Base-by-base conservation (phyloP, 768 basidiomycete genomes). In the Boletus bicolor region DNA sequence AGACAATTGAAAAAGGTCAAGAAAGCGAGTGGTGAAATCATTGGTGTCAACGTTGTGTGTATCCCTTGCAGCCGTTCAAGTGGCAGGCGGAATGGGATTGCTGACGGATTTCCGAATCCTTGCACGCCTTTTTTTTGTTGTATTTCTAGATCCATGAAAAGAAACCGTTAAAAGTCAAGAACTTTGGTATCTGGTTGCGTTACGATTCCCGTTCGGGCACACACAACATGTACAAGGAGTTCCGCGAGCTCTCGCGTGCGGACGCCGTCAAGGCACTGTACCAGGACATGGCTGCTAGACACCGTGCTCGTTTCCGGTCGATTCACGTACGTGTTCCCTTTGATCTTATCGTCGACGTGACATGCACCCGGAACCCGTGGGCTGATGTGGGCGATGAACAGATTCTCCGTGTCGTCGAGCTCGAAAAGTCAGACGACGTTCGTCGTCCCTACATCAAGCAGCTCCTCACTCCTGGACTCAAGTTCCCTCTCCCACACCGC, bases 181-280 rank as follows among this genome's bases (percentile, higher is more conserved):
- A 97, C 88, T 98, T 99, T 72, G 97, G 97, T 64, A 91, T 99
- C 79, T 98, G 97, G 97, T 77, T 99, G 73, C 91, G 96, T 67
- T 99, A 99, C 77, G 97, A 99, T 79, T 98, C 96, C 52, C 93
- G 96, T 67, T 97, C 95, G 49, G 97, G 97, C 61, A 99, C 97
- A 44, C 97, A 98, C 87, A 99, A 99, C 86, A 96, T 98, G 94
- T 97, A 97, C 90, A 95, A 95, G 85, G 90, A 92, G 76, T 98
- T 92, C 89, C 92, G 94, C 70, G 96, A 98, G 68, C 87, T 99
- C 66, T 82, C 82, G 65, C 88, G 97, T 62, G 87, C 92, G 57
- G 95, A 92, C 72, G 96, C 97, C 55, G 97, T 98, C 73, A 94
- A 91, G 82, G 82, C 87, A 66, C 76, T 98, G 73, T 98, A 98